phyloP scores from a whole-genome alignment of 2,329 filamentous ascomycete genomes.

The Xylariaceae sp. region DNA sequence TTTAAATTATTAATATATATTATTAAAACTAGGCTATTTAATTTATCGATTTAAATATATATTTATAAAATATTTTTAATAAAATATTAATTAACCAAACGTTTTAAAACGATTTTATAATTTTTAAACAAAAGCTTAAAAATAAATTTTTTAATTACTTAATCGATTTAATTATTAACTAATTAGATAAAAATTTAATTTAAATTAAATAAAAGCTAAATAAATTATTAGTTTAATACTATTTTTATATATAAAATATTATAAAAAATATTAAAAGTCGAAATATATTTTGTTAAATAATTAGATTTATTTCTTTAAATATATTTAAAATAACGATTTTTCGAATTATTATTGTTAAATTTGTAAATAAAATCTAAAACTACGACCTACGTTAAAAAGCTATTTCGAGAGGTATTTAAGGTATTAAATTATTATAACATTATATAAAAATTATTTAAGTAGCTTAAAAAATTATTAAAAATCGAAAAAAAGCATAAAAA shows the following conservation, averaged over 20 bases:
- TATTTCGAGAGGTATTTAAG: background rate
- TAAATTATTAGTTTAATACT: background rate
- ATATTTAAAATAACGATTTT: background rate
- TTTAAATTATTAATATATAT: background rate
- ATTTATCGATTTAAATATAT: background rate
- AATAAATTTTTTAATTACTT: background rate
- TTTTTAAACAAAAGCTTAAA: background rate
- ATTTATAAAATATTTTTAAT: background rate
- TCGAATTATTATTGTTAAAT: background rate
- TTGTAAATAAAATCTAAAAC: background rate
- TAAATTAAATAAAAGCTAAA: background rate
- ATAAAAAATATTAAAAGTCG: background rate
- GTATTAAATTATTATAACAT: background rate
- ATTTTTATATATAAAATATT: background rate
- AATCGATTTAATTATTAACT: background rate
- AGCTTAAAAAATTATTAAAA: background rate
- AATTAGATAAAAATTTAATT: background rate
- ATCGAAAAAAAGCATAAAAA: background rate
- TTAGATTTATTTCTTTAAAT: background rate
- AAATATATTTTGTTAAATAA: background rate
- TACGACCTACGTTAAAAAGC: background rate
- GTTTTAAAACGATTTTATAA: background rate
- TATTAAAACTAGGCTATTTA: background rate
- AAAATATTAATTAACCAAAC: background rate
- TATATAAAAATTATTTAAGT: background rate